Evolutionary conservation across 225 moss, liverwort and hornwort genomes (phyloP).

Genomic region (Anthoceros angustus): DNA sequence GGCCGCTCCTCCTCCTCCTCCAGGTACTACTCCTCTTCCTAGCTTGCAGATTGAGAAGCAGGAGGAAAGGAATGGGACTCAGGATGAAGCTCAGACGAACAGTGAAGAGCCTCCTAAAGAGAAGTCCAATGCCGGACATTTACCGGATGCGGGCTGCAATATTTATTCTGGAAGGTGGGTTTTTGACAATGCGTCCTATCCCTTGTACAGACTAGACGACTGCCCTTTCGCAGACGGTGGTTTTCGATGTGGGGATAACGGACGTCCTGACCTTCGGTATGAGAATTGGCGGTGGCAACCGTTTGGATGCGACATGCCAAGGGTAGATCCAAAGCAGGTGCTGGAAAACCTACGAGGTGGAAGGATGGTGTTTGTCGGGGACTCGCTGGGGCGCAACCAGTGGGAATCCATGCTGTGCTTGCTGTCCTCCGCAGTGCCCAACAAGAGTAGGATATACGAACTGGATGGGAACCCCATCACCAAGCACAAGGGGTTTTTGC

Average conservation of each 20-base stretch:
- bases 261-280: constrained; percentile 52
- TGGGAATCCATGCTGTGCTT: constrained; percentile 95
- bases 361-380: constrained; percentile 61
- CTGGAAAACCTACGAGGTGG: constrained; percentile 44
- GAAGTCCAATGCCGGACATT: too few relatives aligned
- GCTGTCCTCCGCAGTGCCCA: constrained; percentile 36
- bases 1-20: too few relatives aligned
- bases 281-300: constrained; percentile 84
- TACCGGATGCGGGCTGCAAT: constrained; percentile 23
- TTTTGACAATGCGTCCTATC: constrained; percentile 40
- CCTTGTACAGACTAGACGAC: constrained; percentile 42
- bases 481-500: constrained; percentile 49
- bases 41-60: too few relatives aligned
- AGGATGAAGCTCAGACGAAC: too few relatives aligned
- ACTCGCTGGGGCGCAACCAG: constrained; percentile 78
- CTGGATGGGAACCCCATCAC: constrained; percentile 40
- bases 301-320: constrained; percentile 46
- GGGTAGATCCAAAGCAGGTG: constrained; percentile 42
- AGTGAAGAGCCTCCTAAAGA: too few relatives aligned
- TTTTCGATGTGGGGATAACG: constrained; percentile 81
- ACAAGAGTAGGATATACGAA: constrained; percentile 55
- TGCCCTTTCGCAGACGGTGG: constrained; percentile 66
- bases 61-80: too few relatives aligned
- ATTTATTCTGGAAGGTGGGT: constrained; percentile 51
- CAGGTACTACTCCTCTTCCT: too few relatives aligned